Percentiles rank a stretch among this genome's conserved stretches.
phyloP scores from a whole-genome alignment of 2,329 filamentous ascomycete species.

The Penicillium sp. region DNA sequence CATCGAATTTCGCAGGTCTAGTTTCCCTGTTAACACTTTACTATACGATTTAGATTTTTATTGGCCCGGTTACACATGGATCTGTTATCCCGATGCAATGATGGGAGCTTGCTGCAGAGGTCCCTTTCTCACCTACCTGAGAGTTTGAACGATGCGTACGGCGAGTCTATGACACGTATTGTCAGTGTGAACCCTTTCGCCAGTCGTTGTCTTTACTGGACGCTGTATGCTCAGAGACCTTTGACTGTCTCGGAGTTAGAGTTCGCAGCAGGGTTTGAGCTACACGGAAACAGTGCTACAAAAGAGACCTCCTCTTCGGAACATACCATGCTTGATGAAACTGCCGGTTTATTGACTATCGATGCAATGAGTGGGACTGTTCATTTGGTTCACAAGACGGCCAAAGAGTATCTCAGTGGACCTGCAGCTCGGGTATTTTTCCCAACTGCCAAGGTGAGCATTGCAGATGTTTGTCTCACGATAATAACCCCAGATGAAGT shows the following conservation, averaged over 20 bases:
- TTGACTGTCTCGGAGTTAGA: conserved; percentile 26
- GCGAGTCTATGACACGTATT: conserved; percentile 31
- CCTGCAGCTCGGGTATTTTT: conserved; percentile 32
- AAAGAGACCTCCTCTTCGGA: not conserved
- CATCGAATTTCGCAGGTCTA: not conserved
- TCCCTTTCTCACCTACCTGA: conserved; percentile 27
- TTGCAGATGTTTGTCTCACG: conserved; percentile 30
- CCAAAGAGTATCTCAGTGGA: conserved; percentile 30
- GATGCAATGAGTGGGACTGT: conserved; percentile 27
- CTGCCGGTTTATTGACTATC: conserved; percentile 26
- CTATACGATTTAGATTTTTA: conserved; percentile 26
- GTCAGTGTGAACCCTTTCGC: conserved; percentile 23
- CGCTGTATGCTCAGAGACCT: conserved; percentile 25
- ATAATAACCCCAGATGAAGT: conserved; percentile 31
- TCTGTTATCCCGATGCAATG: conserved; percentile 24
- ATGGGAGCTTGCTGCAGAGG: conserved; percentile 21
- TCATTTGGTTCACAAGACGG: conserved; percentile 31
- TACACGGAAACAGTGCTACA: not conserved
- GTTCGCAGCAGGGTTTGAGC: conserved; percentile 4
- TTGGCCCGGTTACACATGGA: conserved; percentile 31
- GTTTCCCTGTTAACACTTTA: not conserved
- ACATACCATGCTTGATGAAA: conserved; percentile 1
- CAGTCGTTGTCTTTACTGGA: conserved; percentile 29
- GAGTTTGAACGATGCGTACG: conserved; percentile 30
- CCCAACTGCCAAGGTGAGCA: conserved; percentile 27